Evolutionary conservation across 352 stramenopile species (phyloP).

Genomic region (Globisporangium barbulae): DNA sequence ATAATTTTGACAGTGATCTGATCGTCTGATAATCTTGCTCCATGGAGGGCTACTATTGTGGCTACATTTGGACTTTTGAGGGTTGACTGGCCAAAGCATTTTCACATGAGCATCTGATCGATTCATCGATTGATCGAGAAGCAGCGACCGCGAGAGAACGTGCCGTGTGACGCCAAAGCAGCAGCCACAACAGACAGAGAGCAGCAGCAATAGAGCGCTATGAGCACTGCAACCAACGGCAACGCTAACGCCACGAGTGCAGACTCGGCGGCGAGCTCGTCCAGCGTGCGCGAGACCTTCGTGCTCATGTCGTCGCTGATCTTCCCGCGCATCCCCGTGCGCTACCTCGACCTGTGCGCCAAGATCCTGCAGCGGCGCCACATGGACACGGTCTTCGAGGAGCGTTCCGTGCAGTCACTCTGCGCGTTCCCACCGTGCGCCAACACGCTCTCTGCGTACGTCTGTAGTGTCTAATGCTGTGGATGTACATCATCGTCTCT

Average conservation of each 20-base stretch:
- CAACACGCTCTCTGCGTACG: conserved; percentile 48
- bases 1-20: too few species aligned
- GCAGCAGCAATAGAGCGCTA: conserved; percentile 1
- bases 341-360: conserved; percentile 64
- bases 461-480: background rate
- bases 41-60: too few species aligned
- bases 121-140: background rate
- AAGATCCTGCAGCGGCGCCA: conserved; percentile 74
- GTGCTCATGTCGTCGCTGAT: conserved; percentile 78
- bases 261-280: conserved; percentile 31
- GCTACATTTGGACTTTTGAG: too few species aligned
- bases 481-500: background rate
- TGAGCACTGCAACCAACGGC: background rate
- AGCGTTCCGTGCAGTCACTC: conserved; percentile 60
- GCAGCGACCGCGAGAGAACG: background rate
- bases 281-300: conserved; percentile 72
- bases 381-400: conserved; percentile 81
- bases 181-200: background rate
- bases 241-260: background rate
- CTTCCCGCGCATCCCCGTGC: conserved; percentile 51
- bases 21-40: too few species aligned
- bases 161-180: background rate
- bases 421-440: conserved; percentile 74
- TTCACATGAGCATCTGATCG: background rate
- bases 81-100: background rate